Evolutionary conservation across 257 asterid genomes (phyloP).

Genomic region (Scutellaria minor): DNA sequence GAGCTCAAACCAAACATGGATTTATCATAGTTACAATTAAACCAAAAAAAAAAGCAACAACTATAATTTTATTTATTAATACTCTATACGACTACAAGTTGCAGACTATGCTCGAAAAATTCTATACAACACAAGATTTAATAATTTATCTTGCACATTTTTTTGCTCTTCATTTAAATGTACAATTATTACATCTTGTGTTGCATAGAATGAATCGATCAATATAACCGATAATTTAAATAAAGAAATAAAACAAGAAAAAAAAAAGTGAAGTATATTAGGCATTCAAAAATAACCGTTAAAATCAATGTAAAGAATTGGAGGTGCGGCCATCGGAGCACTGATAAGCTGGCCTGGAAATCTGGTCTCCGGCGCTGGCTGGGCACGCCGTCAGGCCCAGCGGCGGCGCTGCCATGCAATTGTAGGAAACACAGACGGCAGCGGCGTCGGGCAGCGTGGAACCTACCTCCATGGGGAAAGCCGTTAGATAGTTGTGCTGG

Average conservation of each 20-base stretch:
- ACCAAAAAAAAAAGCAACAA: neutral
- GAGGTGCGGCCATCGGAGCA: slow-evolving; percentile 43
- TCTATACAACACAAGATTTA: slow-evolving; percentile 29
- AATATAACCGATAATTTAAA: neutral
- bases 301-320: slow-evolving; percentile 35
- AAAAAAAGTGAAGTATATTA: neutral
- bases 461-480: slow-evolving; percentile 53
- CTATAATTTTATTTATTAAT: neutral
- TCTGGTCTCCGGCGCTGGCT: slow-evolving; percentile 61
- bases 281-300: too few relatives aligned
- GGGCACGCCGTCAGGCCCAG: slow-evolving; percentile 68
- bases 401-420: slow-evolving; percentile 65
- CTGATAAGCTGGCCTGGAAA: slow-evolving; percentile 68
- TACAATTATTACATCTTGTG: slow-evolving; percentile 30
- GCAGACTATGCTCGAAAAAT: neutral
- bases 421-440: slow-evolving; percentile 67
- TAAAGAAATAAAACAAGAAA: neutral
- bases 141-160: neutral
- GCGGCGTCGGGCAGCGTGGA: slow-evolving; percentile 57
- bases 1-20: neutral
- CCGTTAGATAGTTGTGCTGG: slow-evolving; percentile 73
- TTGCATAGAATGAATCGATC: slow-evolving; percentile 27
- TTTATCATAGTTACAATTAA: neutral
- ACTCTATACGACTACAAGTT: neutral
- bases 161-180: neutral